phyloP scores from a whole-genome alignment of 192 early-diverging fungal genomes.

The Podila minutissima region DNA sequence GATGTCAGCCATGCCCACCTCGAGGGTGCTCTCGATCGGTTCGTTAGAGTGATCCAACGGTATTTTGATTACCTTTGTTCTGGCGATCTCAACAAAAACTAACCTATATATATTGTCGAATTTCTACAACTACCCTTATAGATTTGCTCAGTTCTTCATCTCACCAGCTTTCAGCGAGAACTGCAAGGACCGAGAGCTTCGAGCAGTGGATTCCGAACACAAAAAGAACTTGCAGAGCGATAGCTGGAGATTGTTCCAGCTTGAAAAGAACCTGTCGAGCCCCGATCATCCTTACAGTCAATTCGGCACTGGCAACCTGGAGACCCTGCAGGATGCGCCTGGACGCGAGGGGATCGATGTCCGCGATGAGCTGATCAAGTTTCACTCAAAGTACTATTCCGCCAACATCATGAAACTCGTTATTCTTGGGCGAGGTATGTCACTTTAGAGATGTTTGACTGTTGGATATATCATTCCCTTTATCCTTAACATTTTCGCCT shows the following conservation, averaged over 20 bases:
- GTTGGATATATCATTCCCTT: neutral
- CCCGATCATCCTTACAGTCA: slow-evolving; percentile 84
- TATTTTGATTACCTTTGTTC: neutral
- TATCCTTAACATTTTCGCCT: neutral
- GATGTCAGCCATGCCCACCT: slow-evolving; percentile 72
- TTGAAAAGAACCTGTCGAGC: slow-evolving; percentile 83
- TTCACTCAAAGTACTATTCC: slow-evolving; percentile 91
- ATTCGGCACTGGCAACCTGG: slow-evolving; percentile 93
- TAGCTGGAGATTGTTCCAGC: slow-evolving; percentile 88
- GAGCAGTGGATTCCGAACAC: slow-evolving; percentile 97
- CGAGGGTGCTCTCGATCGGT: slow-evolving; percentile 66
- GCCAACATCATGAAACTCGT: slow-evolving; percentile 96
- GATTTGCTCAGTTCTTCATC: slow-evolving; percentile 95
- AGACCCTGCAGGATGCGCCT: slow-evolving; percentile 82
- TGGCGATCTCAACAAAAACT: too few species aligned
- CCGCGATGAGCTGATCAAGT: slow-evolving; percentile 85
- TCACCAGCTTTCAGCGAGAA: slow-evolving; percentile 86
- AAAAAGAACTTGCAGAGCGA: slow-evolving; percentile 96
- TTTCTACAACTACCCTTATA: neutral
- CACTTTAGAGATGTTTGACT: too few species aligned
- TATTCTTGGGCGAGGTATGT: slow-evolving; percentile 79
- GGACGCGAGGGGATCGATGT: slow-evolving; percentile 77
- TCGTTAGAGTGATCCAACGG: neutral
- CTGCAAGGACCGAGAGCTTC: slow-evolving; percentile 93
- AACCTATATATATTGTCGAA: too few species aligned